Evolutionary conservation across 441 rosid species (phyloP).

Genomic region (Omphalea diandra): DNA sequence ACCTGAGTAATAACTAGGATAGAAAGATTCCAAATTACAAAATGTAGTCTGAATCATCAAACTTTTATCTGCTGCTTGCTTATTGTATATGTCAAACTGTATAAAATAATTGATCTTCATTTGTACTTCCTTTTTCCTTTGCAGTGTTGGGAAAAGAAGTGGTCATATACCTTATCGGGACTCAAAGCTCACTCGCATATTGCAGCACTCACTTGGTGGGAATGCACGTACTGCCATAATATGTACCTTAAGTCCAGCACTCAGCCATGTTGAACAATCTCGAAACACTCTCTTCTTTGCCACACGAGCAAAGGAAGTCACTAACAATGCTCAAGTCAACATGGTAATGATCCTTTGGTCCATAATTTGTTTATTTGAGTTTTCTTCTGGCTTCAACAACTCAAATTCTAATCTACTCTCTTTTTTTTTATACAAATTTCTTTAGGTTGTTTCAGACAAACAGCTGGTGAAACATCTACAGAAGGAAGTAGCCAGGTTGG

Average conservation of each 20-base stretch:
- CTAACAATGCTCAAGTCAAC: conserved; percentile 96
- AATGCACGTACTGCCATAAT: conserved; percentile 99
- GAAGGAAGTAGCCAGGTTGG: conserved; percentile 96
- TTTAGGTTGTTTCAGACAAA: conserved; percentile 93
- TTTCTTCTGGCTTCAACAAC: conserved; percentile 7
- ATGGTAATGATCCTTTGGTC: conserved; percentile 56
- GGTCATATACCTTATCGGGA: conserved; percentile 96
- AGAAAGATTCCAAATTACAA: too few relatives aligned
- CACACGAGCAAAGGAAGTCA: conserved; percentile 98
- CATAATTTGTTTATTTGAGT: conserved; percentile 1
- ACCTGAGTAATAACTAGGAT: too few relatives aligned
- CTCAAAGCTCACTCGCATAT: conserved; percentile 95
- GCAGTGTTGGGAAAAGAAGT: conserved; percentile 88
- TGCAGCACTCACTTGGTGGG: conserved; percentile 98
- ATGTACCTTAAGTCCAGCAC: conserved; percentile 93
- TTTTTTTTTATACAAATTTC: conserved; percentile 4
- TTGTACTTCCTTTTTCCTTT: not conserved
- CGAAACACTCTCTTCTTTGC: conserved; percentile 95
- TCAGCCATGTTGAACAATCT: conserved; percentile 88
- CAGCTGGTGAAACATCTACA: conserved; percentile 96
- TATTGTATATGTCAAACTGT: not conserved
- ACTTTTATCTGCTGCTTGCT: not conserved
- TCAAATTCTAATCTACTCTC: conserved; percentile 17
- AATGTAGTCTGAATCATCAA: too few relatives aligned
- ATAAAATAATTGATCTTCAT: not conserved